Conservation (phyloP, 2,329 filamentous ascomycete genomes). For the Tolypocladium inflatum region DNA sequence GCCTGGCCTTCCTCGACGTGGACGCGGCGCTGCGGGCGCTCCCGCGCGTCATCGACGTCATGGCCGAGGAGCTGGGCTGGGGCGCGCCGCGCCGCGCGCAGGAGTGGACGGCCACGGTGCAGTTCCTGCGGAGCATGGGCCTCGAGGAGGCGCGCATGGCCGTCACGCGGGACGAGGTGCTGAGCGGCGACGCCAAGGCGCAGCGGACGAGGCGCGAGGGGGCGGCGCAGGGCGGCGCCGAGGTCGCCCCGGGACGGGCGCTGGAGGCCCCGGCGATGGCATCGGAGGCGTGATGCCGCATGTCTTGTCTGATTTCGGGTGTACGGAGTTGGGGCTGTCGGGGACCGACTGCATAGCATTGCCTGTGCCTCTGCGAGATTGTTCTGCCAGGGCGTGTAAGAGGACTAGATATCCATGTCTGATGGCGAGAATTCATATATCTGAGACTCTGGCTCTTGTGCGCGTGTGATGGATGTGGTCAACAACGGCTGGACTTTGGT, state of each 20-base stretch:
- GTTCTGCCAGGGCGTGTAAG: not conserved
- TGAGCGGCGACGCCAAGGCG: slow-evolving; percentile 1
- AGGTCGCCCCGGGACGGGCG: not conserved
- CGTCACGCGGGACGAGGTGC: slow-evolving; percentile 11
- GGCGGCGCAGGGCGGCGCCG: not conserved
- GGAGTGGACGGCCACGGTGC: slow-evolving; percentile 43
- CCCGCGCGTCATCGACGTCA: slow-evolving; percentile 61
- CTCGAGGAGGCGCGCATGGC: slow-evolving; percentile 18
- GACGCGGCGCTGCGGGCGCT: slow-evolving; percentile 60
- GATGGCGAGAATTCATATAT: not conserved
- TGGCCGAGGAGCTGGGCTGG: slow-evolving; percentile 62
- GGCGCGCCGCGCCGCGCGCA: slow-evolving; percentile 44
- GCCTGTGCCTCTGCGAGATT: not conserved
- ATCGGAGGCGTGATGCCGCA: not conserved
- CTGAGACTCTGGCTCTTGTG: too few species aligned
- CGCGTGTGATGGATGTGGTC: too few species aligned
- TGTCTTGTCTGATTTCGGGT: not conserved
- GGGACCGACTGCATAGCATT: slow-evolving; percentile 1
- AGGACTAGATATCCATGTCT: not conserved
- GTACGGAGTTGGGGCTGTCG: not conserved
- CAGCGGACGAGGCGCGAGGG: not conserved
- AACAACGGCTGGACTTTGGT: too few species aligned
- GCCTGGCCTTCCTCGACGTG: slow-evolving; percentile 68
- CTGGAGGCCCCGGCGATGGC: not conserved
- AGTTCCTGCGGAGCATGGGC: slow-evolving; percentile 36